These are phyloP conservation scores for Clitoria ternatea DNA, from an alignment of 306 rosid species.

Conservation along the genomic window DNA sequence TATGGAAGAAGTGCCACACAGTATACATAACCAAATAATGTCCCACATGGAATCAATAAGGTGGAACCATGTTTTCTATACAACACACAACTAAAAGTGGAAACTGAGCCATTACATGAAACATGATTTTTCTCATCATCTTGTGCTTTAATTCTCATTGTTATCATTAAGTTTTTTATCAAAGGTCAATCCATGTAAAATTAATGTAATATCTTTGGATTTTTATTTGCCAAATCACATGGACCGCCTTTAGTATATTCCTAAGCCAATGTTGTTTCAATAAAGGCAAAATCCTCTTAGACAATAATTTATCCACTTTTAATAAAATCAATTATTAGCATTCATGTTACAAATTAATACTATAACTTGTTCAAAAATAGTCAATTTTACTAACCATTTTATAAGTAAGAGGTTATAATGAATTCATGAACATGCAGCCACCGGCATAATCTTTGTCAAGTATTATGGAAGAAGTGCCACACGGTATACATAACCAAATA, in stretches of 20 bases:
- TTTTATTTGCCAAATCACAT: conserved; percentile 11
- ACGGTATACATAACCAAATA: not conserved
- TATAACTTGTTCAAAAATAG: not conserved
- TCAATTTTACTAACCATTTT: not conserved
- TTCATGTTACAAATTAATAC: not conserved
- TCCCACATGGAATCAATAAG: not conserved
- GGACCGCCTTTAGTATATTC: not conserved
- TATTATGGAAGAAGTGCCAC: not conserved
- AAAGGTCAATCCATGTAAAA: too few species aligned
- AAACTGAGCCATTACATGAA: not conserved
- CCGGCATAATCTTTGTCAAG: not conserved
- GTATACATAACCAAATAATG: not conserved
- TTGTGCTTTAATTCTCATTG: not conserved
- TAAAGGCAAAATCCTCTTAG: not conserved
- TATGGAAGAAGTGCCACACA: not conserved
- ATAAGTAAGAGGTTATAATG: not conserved
- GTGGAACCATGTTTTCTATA: not conserved
- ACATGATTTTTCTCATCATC: not conserved
- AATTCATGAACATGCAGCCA: not conserved
- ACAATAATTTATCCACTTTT: not conserved
- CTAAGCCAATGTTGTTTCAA: not conserved
- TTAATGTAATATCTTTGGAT: not conserved
- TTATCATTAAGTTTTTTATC: not conserved
- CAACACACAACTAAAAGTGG: not conserved
- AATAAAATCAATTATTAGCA: not conserved